Evolutionary conservation across 1,139 yeast genomes (phyloP).

Genomic region (Magnusiomyces tetraspermus): DNA sequence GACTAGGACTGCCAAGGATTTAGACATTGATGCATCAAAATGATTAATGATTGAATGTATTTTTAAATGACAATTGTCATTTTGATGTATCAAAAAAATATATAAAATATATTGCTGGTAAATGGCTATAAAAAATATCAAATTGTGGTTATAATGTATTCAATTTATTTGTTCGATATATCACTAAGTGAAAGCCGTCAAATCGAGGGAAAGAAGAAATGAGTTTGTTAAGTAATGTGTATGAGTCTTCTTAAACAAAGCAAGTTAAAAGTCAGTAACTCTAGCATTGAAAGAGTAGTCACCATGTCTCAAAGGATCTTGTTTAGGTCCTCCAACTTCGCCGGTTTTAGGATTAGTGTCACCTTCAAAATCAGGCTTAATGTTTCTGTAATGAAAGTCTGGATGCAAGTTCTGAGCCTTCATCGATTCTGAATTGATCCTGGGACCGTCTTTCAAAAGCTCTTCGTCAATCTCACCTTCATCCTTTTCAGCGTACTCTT

Average conservation of each 20-base stretch:
- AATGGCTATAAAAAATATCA: too few relatives aligned
- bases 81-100: too few relatives aligned
- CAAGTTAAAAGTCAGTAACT: slow-evolving; percentile 71
- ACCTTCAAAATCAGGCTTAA: slow-evolving; percentile 93
- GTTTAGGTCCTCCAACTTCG: slow-evolving; percentile 97
- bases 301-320: slow-evolving; percentile 86
- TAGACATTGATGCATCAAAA: neutral
- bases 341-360: slow-evolving; percentile 89
- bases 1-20: neutral
- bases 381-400: slow-evolving; percentile 56
- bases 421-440: slow-evolving; percentile 39
- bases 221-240: neutral
- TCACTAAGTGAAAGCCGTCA: neutral
- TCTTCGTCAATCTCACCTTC: slow-evolving; percentile 30
- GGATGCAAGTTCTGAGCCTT: slow-evolving; percentile 24
- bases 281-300: slow-evolving; percentile 96
- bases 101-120: too few relatives aligned
- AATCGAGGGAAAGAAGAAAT: neutral
- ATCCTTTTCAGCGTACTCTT: slow-evolving; percentile 46
- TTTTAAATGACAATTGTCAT: too few relatives aligned
- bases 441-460: slow-evolving; percentile 33
- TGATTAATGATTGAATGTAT: neutral
- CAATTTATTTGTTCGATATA: too few relatives aligned
- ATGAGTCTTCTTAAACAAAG: neutral
- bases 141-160: too few relatives aligned